Evolutionary conservation across 1,284 basidiomycete species (phyloP), one percentile per base, ranked within the genome.

Genomic region (Ustilago xerochloae): DNA sequence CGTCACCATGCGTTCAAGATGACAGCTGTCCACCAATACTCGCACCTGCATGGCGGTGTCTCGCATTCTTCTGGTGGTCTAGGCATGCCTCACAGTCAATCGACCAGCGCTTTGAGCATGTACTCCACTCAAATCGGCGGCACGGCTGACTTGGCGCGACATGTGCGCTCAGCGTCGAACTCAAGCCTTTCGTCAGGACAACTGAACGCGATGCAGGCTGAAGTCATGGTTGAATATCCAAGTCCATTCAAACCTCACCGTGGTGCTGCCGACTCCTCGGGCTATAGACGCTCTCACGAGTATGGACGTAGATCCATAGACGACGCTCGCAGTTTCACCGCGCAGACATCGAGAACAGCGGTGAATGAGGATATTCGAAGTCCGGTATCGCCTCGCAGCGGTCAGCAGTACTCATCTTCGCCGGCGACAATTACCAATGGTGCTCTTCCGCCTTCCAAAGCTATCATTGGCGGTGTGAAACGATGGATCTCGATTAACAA

Each of bases 1-100:
- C 76, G 82, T 9, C 82, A 83, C 46, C 81, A 84, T 48, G 82
- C 82, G 0, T 84, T 77, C 72, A 84, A 83, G 65, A 84, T 84
- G 82, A 84, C 82, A 0, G 81, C 81, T 1, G 79, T 84, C 28
- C 80, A 80, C 47, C 82, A 80, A 48, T 63, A 56, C 26, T 63
- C 63, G 32, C 56, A 66, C 24, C 47, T 65, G 13, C 55, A 55
- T 24, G 61, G 58, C 3, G 54, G 61, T 12, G 56, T 68, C 1
- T 57, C 53, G 39, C 61, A 65, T 20, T 35, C 53, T 8, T 56
- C 60, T 4, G 59, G 52, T 5, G 69, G 69, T 3, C 15, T 61
- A 22, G 66, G 62, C 2, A 62, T 69, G 65, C 62, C 71, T 7
- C 51, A 56, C 52, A 69, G 71, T 24, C 62, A 64, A 18, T 64